These are phyloP conservation scores for Tylopilus subfusipes DNA, from an alignment of 768 basidiomycete genomes.

Conservation along the genomic window DNA sequence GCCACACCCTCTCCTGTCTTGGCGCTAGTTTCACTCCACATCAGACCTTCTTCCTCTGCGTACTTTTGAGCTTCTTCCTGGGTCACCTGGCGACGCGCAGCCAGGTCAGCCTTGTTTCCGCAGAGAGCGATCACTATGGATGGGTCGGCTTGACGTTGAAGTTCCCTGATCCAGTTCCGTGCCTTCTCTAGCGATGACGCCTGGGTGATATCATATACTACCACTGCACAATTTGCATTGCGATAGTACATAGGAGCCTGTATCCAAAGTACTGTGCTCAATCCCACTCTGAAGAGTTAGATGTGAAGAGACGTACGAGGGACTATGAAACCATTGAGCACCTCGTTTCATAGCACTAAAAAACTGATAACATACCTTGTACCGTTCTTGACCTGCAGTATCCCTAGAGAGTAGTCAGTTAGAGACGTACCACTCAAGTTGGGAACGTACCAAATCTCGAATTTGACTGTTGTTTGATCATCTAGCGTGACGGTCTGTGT, in stretches of 20 bases:
- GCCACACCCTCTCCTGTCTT: constrained; percentile 85
- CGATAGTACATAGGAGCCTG: constrained; percentile 97
- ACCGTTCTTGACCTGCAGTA: constrained; percentile 93
- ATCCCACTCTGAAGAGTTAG: neutral
- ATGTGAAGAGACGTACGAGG: constrained; percentile 38
- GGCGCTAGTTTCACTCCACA: constrained; percentile 92
- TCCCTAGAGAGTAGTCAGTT: constrained; percentile 53
- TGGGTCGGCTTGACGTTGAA: constrained; percentile 96
- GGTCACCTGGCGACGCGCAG: constrained; percentile 78
- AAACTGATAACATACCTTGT: constrained; percentile 57
- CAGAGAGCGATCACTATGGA: constrained; percentile 95
- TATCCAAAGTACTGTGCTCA: constrained; percentile 5
- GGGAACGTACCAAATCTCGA: constrained; percentile 87
- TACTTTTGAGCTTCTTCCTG: constrained; percentile 91
- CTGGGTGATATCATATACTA: constrained; percentile 96
- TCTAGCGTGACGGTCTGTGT: constrained; percentile 96
- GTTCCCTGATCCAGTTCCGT: constrained; percentile 92
- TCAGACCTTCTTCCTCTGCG: constrained; percentile 85
- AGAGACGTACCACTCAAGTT: neutral
- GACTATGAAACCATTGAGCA: constrained; percentile 31
- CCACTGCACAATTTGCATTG: constrained; percentile 90
- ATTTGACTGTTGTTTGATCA: constrained; percentile 90
- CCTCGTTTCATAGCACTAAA: neutral
- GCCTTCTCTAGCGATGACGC: constrained; percentile 91
- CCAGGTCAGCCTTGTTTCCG: constrained; percentile 91